Evolutionary conservation across 2,329 filamentous ascomycete genomes (phyloP), one percentile per base, ranked within the genome.

Genomic region (Graphiopsis chlorocephala): DNA sequence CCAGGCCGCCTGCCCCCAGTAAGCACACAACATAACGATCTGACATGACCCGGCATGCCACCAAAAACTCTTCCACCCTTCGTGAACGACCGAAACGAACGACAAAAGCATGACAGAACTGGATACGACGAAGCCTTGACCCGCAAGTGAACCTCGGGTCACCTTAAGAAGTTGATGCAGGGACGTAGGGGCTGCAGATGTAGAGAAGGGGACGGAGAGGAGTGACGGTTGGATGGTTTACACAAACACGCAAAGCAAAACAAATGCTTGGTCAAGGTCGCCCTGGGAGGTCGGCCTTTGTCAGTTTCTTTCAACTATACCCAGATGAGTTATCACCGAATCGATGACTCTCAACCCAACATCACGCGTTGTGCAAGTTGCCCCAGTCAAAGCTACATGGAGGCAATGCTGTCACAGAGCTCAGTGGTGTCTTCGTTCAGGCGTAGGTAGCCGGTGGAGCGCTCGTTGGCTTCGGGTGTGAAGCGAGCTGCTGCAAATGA

Each of bases 1-100:
- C 78, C 94, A 97, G 87, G 88, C 91, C 73, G 88, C 91, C 75
- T 99, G 95, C 89, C 92, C 94, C 76, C 93, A 90, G 85, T 91
- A 90, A 81, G 62, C 62, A 55, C 48, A 28, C 29, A 31, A 48
- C 28, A 33, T 63, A 31, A 73, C 64, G 47, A 53, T 29, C 71
- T 72, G 35, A 53, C 63, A 60, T 31, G 63, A 64, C 55, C 63
- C 25, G 38, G 52, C 50, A 58, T 62, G 52, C 33, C 33, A 47
- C 29, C 42, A 63, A 50, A 63, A 58, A 47, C 60, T 61, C 57
- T 63, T 64, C 62, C 63, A 56, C 60, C 53, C 35, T 64, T 64
- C 55, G 29, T 17, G 45, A 61, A 61, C 31, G 59, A 61, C 25
- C 59, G 50, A 53, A 53, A 29, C 50, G 50, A 53, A 53, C 50